These are phyloP conservation scores for Posidonia australis DNA, from an alignment of 106 monocot genomes.

Conservation along the genomic window DNA sequence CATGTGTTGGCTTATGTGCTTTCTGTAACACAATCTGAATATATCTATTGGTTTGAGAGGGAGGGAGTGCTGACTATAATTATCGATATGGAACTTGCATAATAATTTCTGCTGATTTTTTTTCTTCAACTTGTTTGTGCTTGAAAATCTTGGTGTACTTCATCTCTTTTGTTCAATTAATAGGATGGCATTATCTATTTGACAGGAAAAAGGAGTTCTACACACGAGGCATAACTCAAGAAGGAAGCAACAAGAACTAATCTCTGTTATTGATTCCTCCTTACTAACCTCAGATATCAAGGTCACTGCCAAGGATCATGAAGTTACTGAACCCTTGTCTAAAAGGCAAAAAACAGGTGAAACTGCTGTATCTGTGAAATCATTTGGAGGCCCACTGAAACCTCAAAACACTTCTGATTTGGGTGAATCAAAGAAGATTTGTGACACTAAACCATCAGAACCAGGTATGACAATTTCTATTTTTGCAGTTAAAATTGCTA, in stretches of 20 bases:
- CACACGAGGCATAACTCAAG: constrained; percentile 33
- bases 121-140: too few species aligned
- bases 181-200: neutral
- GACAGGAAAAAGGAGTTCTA: constrained; percentile 42
- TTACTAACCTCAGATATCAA: constrained; percentile 3
- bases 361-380: neutral
- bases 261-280: neutral
- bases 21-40: too few species aligned
- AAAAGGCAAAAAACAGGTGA: constrained; percentile 5
- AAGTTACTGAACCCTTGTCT: constrained; percentile 1
- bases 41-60: too few species aligned
- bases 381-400: neutral
- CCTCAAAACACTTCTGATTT: neutral
- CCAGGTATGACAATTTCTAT: neutral
- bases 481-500: neutral
- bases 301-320: neutral
- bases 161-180: neutral
- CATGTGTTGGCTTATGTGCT: too few species aligned
- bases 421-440: constrained; percentile 10
- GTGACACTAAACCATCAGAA: neutral
- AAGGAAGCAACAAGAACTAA: constrained; percentile 18
- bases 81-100: too few species aligned
- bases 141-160: too few species aligned
- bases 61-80: too few species aligned
- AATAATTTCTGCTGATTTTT: too few species aligned